Evolutionary conservation across 2,329 filamentous ascomycete species (phyloP), one percentile per base, ranked within the genome.

Genomic region (Venturiaceae sp.): DNA sequence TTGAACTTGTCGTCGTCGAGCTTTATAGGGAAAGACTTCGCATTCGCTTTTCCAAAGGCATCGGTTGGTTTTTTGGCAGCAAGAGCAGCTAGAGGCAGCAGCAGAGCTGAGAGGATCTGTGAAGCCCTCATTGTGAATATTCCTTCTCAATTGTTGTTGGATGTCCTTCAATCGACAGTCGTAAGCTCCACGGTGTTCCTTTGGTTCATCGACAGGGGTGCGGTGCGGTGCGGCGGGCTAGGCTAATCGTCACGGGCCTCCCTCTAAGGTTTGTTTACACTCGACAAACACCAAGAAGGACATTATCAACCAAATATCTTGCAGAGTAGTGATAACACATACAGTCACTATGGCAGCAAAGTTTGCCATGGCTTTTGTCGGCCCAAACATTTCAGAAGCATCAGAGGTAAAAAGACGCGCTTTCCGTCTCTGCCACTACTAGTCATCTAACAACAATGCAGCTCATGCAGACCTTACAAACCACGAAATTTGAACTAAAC

Each of bases 1-100:
- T 82, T 80, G 78, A 94, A 99, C 53, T 80, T 77, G 26, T 75
- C 74, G 71, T 96, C 91, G 71, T 86, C 81, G 64, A 99, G 83
- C 76, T 90, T 90, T 69, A 96, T 67, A 5, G 91, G 86, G 60
- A 85, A 79, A 60, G 87, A 78, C 71, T 91, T 85, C 63, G 82
- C 70, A 69, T 87, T 84, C 75, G 85, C 92, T 60, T 83, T 80
- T 62, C 81, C 71, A 77, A 92, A 96, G 67, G 82, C 84, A 70
- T 89, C 83, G 16, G 68, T 62, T 53, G 84, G 75, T 71, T 87
- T 84, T 69, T 86, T 87, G 57, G 86, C 82, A 53, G 82, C 83
- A 41, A 86, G 70, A 59, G 79, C 78, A 60, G 81, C 78, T 58
- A 83, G 76, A 39, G 84, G 78, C 64, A 89, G 77, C 68, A 86